Evolutionary conservation across 2,329 filamentous ascomycete genomes (phyloP).

Genomic region (Hyphodiscus sp.): DNA sequence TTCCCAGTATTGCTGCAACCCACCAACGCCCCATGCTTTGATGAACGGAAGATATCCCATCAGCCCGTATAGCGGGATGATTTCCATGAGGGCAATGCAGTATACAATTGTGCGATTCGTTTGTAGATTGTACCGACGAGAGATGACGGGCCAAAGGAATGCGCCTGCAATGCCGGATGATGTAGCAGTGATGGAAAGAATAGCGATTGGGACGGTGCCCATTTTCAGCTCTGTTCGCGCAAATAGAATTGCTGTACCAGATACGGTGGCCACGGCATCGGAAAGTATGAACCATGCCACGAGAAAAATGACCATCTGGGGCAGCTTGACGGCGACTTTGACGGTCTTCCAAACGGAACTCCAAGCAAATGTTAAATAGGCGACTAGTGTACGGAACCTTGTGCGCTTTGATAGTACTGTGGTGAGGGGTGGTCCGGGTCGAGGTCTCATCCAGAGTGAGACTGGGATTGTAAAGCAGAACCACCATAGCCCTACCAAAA

Average conservation of each 20-base stretch:
- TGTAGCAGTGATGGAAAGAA: slow-evolving; percentile 92
- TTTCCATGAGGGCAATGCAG: slow-evolving; percentile 81
- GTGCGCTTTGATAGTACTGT: slow-evolving; percentile 14
- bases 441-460: slow-evolving; percentile 77
- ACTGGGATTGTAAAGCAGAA: slow-evolving; percentile 83
- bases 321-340: slow-evolving; percentile 61
- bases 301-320: slow-evolving; percentile 72
- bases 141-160: slow-evolving; percentile 80
- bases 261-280: slow-evolving; percentile 89
- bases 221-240: slow-evolving; percentile 90
- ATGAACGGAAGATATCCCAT: slow-evolving; percentile 81
- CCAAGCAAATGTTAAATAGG: slow-evolving; percentile 80
- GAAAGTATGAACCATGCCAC: slow-evolving; percentile 90
- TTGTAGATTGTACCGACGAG: slow-evolving; percentile 58
- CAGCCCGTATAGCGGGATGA: slow-evolving; percentile 88
- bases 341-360: slow-evolving; percentile 74
- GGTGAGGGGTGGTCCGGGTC: slow-evolving; percentile 77
- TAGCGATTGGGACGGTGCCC: slow-evolving; percentile 76
- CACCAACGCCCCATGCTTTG: slow-evolving; percentile 64
- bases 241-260: slow-evolving; percentile 89
- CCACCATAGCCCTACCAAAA: slow-evolving; percentile 90
- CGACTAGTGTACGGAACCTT: slow-evolving; percentile 43
- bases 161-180: slow-evolving; percentile 78
- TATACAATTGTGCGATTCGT: slow-evolving; percentile 84
- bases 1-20: slow-evolving; percentile 87